These are phyloP conservation scores for Violaceomyces palustris DNA, from an alignment of 1,284 basidiomycete genomes.

Conservation along the genomic window DNA sequence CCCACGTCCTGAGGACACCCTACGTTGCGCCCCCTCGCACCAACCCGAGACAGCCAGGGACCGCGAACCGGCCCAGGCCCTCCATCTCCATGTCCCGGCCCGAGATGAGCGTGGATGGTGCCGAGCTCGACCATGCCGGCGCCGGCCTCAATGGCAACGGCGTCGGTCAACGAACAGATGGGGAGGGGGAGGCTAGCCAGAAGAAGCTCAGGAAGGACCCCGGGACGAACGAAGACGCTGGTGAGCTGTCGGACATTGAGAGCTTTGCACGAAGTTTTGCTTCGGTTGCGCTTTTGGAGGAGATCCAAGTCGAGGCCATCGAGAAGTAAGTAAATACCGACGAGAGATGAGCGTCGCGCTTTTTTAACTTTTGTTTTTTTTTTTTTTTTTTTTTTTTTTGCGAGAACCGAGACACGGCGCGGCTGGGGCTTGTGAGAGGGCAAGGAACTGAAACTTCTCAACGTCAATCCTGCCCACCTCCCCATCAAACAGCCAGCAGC, in stretches of 20 bases:
- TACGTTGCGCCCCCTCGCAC: slow-evolving; percentile 21
- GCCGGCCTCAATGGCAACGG: background rate
- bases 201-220: background rate
- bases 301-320: slow-evolving; percentile 15
- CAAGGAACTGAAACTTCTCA: too few relatives aligned
- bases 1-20: slow-evolving; percentile 21
- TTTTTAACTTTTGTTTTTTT: too few relatives aligned
- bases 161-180: background rate
- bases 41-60: slow-evolving; percentile 9
- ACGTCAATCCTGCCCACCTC: too few relatives aligned
- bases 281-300: slow-evolving; percentile 29
- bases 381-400: too few relatives aligned
- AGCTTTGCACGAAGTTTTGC: slow-evolving; percentile 37
- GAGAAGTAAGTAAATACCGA: background rate
- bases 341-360: too few relatives aligned
- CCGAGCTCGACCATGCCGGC: slow-evolving; percentile 1
- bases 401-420: too few relatives aligned
- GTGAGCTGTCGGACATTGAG: slow-evolving; percentile 22
- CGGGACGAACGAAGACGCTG: background rate
- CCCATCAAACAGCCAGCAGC: too few relatives aligned
- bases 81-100: slow-evolving; percentile 22
- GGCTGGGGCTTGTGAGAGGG: too few relatives aligned
- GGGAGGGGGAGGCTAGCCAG: background rate
- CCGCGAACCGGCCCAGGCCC: slow-evolving; percentile 9
- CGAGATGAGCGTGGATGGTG: slow-evolving; percentile 11